phyloP scores from a whole-genome alignment of 2,329 filamentous ascomycete genomes.

The Ophiocordyceps sinensis region DNA sequence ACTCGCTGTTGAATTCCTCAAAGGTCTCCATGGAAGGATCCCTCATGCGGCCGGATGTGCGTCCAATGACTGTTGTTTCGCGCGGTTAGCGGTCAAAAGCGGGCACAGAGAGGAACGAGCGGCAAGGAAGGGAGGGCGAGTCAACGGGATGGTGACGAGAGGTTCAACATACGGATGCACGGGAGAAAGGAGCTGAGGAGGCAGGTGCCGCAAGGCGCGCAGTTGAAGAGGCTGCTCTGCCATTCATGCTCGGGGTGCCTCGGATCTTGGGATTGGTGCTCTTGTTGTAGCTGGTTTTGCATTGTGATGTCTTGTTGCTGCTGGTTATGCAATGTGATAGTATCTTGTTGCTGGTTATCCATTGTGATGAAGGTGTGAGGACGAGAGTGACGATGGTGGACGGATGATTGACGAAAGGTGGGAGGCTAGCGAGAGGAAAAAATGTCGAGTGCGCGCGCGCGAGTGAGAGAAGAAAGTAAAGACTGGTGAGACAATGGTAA shows the following conservation, averaged over 20 bases:
- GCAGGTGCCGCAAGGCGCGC: constrained; percentile 24
- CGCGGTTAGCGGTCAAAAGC: too few relatives aligned
- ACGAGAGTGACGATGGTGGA: not conserved
- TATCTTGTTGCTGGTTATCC: too few relatives aligned
- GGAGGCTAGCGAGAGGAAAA: too few relatives aligned
- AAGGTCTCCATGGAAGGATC: constrained; percentile 26
- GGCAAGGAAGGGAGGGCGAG: not conserved
- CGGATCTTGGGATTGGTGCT: not conserved
- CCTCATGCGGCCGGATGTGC: constrained; percentile 27
- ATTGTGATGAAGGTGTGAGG: too few relatives aligned
- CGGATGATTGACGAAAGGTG: too few relatives aligned
- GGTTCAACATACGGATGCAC: constrained; percentile 23
- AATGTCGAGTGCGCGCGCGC: too few relatives aligned
- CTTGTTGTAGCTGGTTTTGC: not conserved
- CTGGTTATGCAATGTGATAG: too few relatives aligned
- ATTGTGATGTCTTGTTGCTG: not conserved
- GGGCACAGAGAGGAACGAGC: not conserved
- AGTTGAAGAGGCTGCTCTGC: constrained; percentile 23
- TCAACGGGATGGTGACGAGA: not conserved
- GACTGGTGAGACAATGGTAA: too few relatives aligned
- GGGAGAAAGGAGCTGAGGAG: constrained; percentile 24
- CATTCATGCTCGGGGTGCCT: constrained; percentile 16
- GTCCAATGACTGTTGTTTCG: constrained; percentile 23
- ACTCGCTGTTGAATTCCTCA: constrained; percentile 25
- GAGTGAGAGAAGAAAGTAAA: too few relatives aligned